phyloP scores from a whole-genome alignment of 2,329 filamentous ascomycete species.

The Endocalyx cinctus region DNA sequence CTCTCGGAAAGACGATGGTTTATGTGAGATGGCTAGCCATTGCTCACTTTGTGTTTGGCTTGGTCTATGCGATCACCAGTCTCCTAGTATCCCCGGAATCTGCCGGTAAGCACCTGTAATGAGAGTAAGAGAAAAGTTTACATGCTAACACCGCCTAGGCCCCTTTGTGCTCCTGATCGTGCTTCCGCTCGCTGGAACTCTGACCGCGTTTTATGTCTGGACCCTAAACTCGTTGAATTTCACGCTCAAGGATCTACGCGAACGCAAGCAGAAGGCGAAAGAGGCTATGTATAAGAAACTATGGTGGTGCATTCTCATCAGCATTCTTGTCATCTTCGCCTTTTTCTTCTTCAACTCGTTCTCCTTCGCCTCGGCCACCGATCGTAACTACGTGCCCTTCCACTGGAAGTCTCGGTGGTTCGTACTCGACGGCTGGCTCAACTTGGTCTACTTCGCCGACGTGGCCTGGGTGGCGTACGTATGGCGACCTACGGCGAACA shows the following conservation, averaged over 20 bases:
- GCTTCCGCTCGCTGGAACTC: conserved; percentile 80
- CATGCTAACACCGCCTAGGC: conserved; percentile 42
- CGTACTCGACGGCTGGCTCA: conserved; percentile 93
- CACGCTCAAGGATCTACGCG: conserved; percentile 93
- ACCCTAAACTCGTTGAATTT: conserved; percentile 91
- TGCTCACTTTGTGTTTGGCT: conserved; percentile 89
- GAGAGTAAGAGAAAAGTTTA: neutral
- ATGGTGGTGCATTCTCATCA: conserved; percentile 94
- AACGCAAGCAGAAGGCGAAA: conserved; percentile 91
- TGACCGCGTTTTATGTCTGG: conserved; percentile 98
- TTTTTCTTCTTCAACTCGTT: conserved; percentile 99
- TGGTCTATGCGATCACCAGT: conserved; percentile 88
- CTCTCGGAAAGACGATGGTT: conserved; percentile 88
- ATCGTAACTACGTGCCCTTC: conserved; percentile 87
- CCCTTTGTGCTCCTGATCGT: conserved; percentile 91
- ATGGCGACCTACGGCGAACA: conserved; percentile 95
- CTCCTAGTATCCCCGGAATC: conserved; percentile 84
- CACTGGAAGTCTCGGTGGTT: conserved; percentile 99
- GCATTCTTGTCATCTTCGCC: conserved; percentile 90
- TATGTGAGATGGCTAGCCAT: conserved; percentile 87
- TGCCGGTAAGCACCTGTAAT: conserved; percentile 49
- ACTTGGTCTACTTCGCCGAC: conserved; percentile 91
- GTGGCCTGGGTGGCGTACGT: conserved; percentile 91
- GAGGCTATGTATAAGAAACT: conserved; percentile 96
- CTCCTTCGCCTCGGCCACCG: conserved; percentile 78